Conservation (phyloP, 306 rosid genomes). For the Lablab purpureus region DNA sequence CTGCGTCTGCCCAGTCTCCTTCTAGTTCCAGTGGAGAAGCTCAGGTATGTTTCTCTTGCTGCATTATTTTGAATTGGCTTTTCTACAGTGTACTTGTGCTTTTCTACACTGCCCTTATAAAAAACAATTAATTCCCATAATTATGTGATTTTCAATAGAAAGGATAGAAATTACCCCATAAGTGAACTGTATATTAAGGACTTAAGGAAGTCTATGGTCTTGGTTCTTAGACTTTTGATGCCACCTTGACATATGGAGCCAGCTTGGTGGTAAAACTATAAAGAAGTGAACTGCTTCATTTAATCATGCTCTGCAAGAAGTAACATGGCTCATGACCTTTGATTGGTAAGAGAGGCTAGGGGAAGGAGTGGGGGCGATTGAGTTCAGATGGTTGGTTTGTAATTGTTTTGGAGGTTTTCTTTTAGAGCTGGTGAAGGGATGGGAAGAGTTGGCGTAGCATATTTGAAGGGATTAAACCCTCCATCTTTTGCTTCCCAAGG, state of each 20-base stretch:
- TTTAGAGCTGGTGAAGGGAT: not conserved
- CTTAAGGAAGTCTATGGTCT: not conserved
- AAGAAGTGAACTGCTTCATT: constrained; percentile 4
- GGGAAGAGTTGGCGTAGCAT: not conserved
- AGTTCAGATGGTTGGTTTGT: not conserved
- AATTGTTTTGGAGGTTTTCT: not conserved
- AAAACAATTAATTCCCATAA: not conserved
- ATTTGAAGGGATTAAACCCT: constrained; percentile 2
- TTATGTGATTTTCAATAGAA: constrained; percentile 28
- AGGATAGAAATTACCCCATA: constrained; percentile 26
- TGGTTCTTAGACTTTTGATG: constrained; percentile 17
- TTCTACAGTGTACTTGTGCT: not conserved
- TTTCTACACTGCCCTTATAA: not conserved
- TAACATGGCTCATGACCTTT: not conserved
- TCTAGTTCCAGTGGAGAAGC: constrained; percentile 94
- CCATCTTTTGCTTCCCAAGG: not conserved
- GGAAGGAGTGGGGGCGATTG: not conserved
- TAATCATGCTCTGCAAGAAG: constrained; percentile 1
- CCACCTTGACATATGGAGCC: constrained; percentile 14
- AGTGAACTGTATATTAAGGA: not conserved
- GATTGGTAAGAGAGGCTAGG: not conserved
- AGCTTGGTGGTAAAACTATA: constrained; percentile 6
- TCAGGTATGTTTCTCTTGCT: constrained; percentile 64
- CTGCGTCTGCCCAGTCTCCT: constrained; percentile 93
- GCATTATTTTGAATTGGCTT: constrained; percentile 35